Evolutionary conservation across 2,329 filamentous ascomycete genomes (phyloP).

Genomic region (Talaromyces piceae): DNA sequence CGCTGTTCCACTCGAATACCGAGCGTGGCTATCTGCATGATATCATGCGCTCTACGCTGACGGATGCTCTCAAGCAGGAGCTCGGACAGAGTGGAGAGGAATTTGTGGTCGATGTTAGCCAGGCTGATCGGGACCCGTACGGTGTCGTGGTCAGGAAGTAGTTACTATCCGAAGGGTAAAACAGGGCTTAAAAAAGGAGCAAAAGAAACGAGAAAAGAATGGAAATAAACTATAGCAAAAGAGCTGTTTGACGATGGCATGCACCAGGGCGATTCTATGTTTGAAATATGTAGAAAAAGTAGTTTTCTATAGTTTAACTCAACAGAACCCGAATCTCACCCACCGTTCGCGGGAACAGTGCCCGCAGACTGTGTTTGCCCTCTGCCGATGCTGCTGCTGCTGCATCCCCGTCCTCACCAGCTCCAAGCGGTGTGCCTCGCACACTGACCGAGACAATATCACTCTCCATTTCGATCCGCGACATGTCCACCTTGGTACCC

Average conservation of each 20-base stretch:
- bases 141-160: conserved; percentile 52
- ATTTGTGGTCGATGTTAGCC: conserved; percentile 60
- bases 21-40: conserved; percentile 74
- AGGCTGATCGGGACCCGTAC: conserved; percentile 80
- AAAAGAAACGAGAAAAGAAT: no score
- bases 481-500: conserved; percentile 25
- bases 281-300: neutral
- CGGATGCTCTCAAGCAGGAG: conserved; percentile 49
- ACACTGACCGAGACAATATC: conserved; percentile 15
- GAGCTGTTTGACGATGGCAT: no score
- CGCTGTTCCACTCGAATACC: conserved; percentile 87
- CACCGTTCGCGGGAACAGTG: conserved; percentile 56
- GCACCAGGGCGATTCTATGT: no score
- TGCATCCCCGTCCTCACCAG: conserved; percentile 21
- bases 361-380: conserved; percentile 38
- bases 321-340: conserved; percentile 58
- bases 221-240: no score
- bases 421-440: conserved; percentile 15
- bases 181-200: no score
- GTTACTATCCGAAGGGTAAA: no score
- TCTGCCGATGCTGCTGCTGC: conserved; percentile 32
- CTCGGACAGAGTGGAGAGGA: conserved; percentile 25
- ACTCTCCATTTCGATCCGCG: conserved; percentile 20
- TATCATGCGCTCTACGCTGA: conserved; percentile 61
- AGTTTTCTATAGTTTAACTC: conserved; percentile 35